Percentiles rank a stretch among this genome's conserved stretches.
phyloP scores from a whole-genome alignment of 1,284 basidiomycete genomes.

The Pseudozyma thailandica region DNA sequence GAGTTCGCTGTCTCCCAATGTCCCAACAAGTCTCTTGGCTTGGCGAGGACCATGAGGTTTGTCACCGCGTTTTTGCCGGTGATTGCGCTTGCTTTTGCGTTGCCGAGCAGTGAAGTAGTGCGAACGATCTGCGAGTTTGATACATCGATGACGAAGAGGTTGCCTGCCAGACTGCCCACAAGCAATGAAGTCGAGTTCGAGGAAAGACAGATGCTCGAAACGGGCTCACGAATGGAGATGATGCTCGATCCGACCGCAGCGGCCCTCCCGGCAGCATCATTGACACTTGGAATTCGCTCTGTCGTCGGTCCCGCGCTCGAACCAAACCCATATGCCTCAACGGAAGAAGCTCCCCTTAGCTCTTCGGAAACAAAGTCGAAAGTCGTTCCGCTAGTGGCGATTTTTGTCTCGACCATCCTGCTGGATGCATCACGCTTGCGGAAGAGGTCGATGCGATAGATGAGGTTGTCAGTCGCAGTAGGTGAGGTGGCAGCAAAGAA shows the following conservation, averaged over 20 bases:
- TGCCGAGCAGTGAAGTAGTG: conserved; percentile 72
- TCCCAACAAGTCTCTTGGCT: conserved; percentile 49
- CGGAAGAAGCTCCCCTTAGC: conserved; percentile 21
- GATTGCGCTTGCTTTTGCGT: conserved; percentile 34
- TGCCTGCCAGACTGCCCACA: conserved; percentile 69
- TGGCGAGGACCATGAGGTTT: conserved; percentile 36
- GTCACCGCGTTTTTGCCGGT: conserved; percentile 54
- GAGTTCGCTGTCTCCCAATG: conserved; percentile 31
- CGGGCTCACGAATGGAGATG: conserved; percentile 53
- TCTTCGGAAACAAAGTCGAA: conserved; percentile 40
- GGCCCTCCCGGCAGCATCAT: conserved; percentile 12
- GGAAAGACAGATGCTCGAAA: conserved; percentile 81
- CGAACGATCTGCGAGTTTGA: conserved; percentile 88
- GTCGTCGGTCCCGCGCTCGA: conserved; percentile 20
- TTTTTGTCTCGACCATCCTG: conserved; percentile 30
- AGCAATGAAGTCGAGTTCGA: conserved; percentile 75
- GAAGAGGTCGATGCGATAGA: conserved; percentile 82
- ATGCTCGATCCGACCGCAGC: conserved; percentile 29
- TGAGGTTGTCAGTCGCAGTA: conserved; percentile 73
- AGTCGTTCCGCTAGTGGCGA: conserved; percentile 14
- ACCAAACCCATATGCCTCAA: conserved; percentile 34
- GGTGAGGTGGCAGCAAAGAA: conserved; percentile 78
- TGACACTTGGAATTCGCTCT: conserved; percentile 20
- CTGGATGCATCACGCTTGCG: conserved; percentile 66
- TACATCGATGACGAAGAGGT: conserved; percentile 85